Base-by-base conservation (phyloP, 2,329 filamentous ascomycete species). In the Venturia nashicola region DNA sequence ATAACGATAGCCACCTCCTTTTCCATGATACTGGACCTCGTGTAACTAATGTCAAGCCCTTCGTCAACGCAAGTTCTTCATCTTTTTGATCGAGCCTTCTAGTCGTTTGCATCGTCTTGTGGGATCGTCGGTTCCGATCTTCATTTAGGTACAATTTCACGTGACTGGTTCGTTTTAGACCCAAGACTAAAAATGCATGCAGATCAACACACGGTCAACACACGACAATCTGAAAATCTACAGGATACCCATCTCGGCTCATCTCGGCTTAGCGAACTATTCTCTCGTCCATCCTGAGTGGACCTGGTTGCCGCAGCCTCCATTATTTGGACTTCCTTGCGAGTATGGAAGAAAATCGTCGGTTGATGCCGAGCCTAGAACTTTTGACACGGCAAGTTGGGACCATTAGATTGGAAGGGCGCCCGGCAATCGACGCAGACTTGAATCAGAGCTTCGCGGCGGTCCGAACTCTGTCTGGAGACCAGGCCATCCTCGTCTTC, bases 401-500 rank as follows among this genome's bases (percentile, higher is more conserved):
- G 4, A 36, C 27, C 16, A 36, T 18, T n/a, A 36, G 32, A 12
- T 32, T 57, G 8, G 14, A 36, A 16, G 32, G 18, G 14, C 18
- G 32, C 43, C 4, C 36, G 23, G 36, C n/a, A 12, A 60, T 51
- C 14, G n/a, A 46, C 8, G 12, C 11, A 65, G 8, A 44, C 18
- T 66, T 67, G 43, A 65, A 68, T 61, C 68, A 70, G n/a, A 23
- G 27, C 36, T 67, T 74, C 2, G 60, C 44, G 39, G 68, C 70
- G 59, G 51, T 78, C 51, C 71, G 71, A 54, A 69, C 68, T 20
- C 71, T 78, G 9, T 68, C 75, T 36, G 71, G 73, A 61, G 72
- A 74, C 5, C 73, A 76, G 44, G 66, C 74, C 9, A 73, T 81
- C 54, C 72, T 79, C 0, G 73, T 80, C 20, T 77, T 80, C 69